Evolutionary conservation across 805 yeast species (phyloP).

Genomic region (Ogataea angusta): DNA sequence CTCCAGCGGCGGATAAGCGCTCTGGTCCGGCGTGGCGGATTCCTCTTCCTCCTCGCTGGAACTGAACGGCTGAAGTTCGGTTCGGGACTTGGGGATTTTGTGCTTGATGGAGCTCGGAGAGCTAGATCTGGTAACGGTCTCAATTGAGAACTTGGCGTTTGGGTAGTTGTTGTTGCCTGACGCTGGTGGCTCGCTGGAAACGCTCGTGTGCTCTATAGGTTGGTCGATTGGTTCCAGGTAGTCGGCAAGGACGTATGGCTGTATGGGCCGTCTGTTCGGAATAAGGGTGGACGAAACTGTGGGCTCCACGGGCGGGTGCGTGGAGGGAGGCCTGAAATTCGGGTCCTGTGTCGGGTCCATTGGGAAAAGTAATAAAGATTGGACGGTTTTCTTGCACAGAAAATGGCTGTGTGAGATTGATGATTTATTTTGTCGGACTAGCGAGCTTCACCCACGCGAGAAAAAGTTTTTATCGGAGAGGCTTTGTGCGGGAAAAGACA

Average conservation of each 20-base stretch:
- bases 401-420: conserved; percentile 1
- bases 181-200: conserved; percentile 1
- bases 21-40: conserved; percentile 7
- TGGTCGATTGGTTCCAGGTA: conserved; percentile 68
- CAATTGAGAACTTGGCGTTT: conserved; percentile 16
- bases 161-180: conserved; percentile 2
- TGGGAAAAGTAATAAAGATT: neutral
- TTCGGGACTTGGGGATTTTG: conserved; percentile 42
- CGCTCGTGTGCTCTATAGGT: conserved; percentile 55
- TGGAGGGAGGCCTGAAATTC: conserved; percentile 81
- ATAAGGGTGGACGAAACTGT: conserved; percentile 65
- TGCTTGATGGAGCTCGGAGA: conserved; percentile 24
- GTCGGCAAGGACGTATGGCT: conserved; percentile 76
- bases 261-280: conserved; percentile 74
- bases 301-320: conserved; percentile 58
- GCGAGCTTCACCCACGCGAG: conserved; percentile 1
- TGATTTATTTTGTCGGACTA: neutral
- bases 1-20: neutral
- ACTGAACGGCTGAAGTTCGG: conserved; percentile 56
- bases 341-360: conserved; percentile 97
- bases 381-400: conserved; percentile 2
- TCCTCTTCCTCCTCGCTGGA: conserved; percentile 45
- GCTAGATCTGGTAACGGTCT: conserved; percentile 37
- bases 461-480: conserved; percentile 6
- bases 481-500: neutral